These are phyloP conservation scores for Malus orientalis DNA, from an alignment of 306 rosid genomes.

Conservation along the genomic window DNA sequence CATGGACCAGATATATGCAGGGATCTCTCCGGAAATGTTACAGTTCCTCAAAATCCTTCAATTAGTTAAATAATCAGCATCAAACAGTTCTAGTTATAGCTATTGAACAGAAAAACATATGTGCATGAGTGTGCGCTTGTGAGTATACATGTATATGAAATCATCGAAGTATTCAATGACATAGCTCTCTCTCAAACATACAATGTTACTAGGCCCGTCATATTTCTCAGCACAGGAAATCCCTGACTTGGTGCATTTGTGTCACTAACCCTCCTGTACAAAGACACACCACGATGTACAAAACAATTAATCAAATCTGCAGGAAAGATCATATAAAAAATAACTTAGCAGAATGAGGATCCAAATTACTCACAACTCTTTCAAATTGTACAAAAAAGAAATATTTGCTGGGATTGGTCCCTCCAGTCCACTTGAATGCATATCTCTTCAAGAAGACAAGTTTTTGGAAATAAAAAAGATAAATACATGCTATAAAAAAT, in stretches of 20 bases:
- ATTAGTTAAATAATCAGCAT: not conserved
- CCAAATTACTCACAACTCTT: slow-evolving; percentile 11
- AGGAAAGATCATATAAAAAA: not conserved
- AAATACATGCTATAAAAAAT: not conserved
- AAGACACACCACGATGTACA: not conserved
- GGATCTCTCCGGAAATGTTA: slow-evolving; percentile 57
- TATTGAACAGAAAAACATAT: not conserved
- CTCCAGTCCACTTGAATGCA: slow-evolving; percentile 18
- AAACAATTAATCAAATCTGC: not conserved
- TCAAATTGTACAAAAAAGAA: not conserved
- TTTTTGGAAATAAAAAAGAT: not conserved
- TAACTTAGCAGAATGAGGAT: not conserved
- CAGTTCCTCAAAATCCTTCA: slow-evolving; percentile 71
- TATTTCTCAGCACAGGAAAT: slow-evolving; percentile 5
- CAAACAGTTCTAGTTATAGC: not conserved
- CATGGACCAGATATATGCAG: slow-evolving; percentile 51
- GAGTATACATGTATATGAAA: not conserved
- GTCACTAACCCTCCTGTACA: slow-evolving; percentile 18
- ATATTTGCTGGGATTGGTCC: slow-evolving; percentile 12
- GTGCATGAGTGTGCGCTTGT: not conserved
- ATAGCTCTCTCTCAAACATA: not conserved
- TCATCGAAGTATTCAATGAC: not conserved
- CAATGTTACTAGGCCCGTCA: not conserved
- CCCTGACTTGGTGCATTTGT: slow-evolving; percentile 1
- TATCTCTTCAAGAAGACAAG: slow-evolving; percentile 6